Evolutionary conservation across 2,329 filamentous ascomycete genomes (phyloP), one percentile per base, ranked within the genome.

Genomic region (Colletotrichum eleusines): DNA sequence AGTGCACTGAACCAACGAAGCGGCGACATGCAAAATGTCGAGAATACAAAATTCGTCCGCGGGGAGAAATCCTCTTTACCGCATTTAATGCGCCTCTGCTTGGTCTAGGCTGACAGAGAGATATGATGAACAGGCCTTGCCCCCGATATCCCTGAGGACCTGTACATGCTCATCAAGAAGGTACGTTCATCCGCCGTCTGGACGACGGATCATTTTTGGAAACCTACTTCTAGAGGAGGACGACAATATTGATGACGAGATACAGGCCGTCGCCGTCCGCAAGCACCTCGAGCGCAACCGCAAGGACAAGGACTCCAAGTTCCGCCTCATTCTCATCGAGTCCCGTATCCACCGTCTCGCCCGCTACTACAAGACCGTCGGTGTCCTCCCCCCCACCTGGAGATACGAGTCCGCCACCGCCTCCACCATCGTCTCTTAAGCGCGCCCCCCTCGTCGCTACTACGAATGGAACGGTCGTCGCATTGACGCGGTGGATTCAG

Each of bases 141-240:
- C 79, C 96, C 97, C 84, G 95, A 98, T 85, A 92, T 99, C 80
- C 96, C 97, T 83, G 96, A 99, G 91, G 96, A 99, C 87, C 92
- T 98, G 78, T 99, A 98, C 92, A 97, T 97, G 93, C 90, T 98
- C 85, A 98, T 98, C 94, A 98, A 98, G 93, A 99, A 99, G 94
- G 95, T 97, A 64, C 20, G 67, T 69, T 5, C 3, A 4, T 57
- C 26, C 28, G 46, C 33, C 11, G 57, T 23, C 11, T 50, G 44
- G 58, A 61, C 58, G 33, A 33, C 48, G 44, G 44, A n/a, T n/a
- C n/a, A n/a, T n/a, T n/a, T 16, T 46, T 33, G 35, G 28, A 11
- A 7, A 26, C 20, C 23, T 16, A 8, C 31, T 4, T n/a, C 38
- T 20, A 50, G 69, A 61, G 54, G 60, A 59, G 42, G 46, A n/a